Conservation (phyloP, 2,329 filamentous ascomycete species). For the Trichoderma atroviride region DNA sequence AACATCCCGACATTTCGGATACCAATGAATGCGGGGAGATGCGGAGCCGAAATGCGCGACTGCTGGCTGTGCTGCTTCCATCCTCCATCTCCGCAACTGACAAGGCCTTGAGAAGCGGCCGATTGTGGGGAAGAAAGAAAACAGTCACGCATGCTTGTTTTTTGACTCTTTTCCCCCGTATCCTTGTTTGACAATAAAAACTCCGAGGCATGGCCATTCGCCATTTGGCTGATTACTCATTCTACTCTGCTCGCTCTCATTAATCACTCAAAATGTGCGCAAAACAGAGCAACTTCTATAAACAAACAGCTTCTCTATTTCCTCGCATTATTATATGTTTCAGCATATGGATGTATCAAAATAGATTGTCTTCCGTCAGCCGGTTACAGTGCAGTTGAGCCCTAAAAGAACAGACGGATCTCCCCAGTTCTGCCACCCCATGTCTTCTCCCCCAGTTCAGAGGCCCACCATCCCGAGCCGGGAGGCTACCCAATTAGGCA, state of each 20-base stretch:
- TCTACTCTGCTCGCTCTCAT: background rate
- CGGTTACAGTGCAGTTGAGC: constrained; percentile 17
- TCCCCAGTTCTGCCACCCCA: background rate
- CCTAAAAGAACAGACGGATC: background rate
- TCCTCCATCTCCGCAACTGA: constrained; percentile 12
- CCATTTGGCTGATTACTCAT: background rate
- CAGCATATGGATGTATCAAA: background rate
- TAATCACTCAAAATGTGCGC: too few relatives aligned
- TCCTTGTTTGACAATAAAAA: background rate
- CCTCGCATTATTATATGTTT: background rate
- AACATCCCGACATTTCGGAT: constrained; percentile 17
- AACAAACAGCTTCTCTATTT: background rate
- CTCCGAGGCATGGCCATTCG: background rate
- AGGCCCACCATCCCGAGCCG: constrained; percentile 10
- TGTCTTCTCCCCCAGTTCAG: background rate
- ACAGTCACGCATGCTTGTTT: constrained; percentile 17
- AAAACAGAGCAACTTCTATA: background rate
- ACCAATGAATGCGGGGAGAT: constrained; percentile 24
- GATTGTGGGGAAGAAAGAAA: constrained; percentile 23
- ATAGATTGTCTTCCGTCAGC: background rate
- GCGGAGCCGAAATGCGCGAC: constrained; percentile 25
- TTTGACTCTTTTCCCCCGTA: background rate
- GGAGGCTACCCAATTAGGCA: constrained; percentile 19
- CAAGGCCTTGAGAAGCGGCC: constrained; percentile 1
- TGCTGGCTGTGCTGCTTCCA: background rate